Conservation (phyloP, 345 rosid genomes). For the Murraya koenigii region DNA sequence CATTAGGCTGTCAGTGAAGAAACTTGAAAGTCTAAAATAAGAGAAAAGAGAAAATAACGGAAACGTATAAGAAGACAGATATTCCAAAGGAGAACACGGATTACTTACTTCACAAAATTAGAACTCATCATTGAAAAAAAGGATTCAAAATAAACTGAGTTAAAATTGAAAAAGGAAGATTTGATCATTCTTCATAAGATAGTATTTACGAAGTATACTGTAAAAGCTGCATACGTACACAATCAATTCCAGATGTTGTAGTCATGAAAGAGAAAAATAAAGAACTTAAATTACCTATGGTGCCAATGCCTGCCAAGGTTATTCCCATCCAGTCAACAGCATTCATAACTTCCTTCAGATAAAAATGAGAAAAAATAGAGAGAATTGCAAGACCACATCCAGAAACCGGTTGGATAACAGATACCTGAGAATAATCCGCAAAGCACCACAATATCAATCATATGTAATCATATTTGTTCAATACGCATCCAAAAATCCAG, state of each 20-base stretch:
- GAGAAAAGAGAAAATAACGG: not conserved
- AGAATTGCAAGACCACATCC: constrained; percentile 98
- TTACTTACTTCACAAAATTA: not conserved
- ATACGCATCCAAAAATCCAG: not conserved
- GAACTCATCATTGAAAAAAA: not conserved
- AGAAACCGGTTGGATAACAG: constrained; percentile 96
- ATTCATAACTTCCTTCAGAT: constrained; percentile 91
- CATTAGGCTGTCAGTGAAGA: not conserved
- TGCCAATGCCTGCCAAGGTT: constrained; percentile 90
- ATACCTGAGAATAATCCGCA: constrained; percentile 51
- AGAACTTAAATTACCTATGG: constrained; percentile 67
- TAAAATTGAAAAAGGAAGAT: not conserved
- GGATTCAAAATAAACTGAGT: not conserved
- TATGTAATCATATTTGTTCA: not conserved
- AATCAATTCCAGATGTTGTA: not conserved
- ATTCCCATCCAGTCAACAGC: constrained; percentile 93
- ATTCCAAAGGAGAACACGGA: not conserved
- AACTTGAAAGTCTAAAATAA: not conserved
- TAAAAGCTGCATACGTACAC: not conserved
- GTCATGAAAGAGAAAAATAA: constrained; percentile 11
- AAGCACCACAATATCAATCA: constrained; percentile 6
- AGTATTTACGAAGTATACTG: not conserved
- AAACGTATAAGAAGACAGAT: not conserved
- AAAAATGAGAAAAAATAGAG: constrained; percentile 89
- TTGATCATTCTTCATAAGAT: not conserved